Conservation (phyloP, 139 green algal genomes). For the Diplosphaera chodatii region DNA sequence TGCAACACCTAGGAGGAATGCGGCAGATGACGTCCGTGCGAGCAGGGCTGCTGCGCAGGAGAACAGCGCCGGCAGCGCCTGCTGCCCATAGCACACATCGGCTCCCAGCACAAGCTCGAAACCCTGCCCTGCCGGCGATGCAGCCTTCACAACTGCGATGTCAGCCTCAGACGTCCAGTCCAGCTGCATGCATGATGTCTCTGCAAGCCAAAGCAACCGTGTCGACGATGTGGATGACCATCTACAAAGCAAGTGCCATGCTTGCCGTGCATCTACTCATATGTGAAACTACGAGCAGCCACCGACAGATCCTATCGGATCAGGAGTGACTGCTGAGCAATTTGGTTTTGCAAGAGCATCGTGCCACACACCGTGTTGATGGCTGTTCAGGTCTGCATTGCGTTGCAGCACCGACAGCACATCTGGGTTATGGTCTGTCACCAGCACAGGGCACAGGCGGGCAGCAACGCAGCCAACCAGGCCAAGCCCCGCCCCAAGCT, state of each 20-base stretch:
- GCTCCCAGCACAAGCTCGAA: constrained; percentile 14
- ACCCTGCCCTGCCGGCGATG: constrained; percentile 2
- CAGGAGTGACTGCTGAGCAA: too few species aligned
- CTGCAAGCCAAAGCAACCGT: too few species aligned
- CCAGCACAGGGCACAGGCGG: constrained; percentile 5
- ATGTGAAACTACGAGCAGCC: too few species aligned
- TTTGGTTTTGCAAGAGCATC: too few species aligned
- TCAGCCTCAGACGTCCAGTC: constrained; percentile 8
- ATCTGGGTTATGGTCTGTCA: constrained; percentile 21
- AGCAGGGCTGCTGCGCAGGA: constrained; percentile 1
- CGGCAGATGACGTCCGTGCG: background rate
- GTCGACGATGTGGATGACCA: too few species aligned
- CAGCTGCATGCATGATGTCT: constrained; percentile 10
- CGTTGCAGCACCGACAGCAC: constrained; percentile 11
- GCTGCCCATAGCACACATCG: constrained; percentile 17
- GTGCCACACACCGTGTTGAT: background rate
- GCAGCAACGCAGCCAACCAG: constrained; percentile 11
- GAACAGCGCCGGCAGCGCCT: constrained; percentile 15
- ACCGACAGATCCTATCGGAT: too few species aligned
- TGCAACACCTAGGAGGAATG: constrained; percentile 17
- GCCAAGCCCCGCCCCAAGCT: constrained; percentile 18
- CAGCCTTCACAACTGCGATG: background rate
- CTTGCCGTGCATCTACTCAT: too few species aligned
- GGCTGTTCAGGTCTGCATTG: constrained; percentile 14
- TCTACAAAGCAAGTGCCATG: too few species aligned